A percentile compares a stretch with the other conserved stretches of the same genome.
These are phyloP conservation scores for Lenwebbia sp. DNA, from an alignment of 345 rosid genomes.

Conservation along the genomic window DNA sequence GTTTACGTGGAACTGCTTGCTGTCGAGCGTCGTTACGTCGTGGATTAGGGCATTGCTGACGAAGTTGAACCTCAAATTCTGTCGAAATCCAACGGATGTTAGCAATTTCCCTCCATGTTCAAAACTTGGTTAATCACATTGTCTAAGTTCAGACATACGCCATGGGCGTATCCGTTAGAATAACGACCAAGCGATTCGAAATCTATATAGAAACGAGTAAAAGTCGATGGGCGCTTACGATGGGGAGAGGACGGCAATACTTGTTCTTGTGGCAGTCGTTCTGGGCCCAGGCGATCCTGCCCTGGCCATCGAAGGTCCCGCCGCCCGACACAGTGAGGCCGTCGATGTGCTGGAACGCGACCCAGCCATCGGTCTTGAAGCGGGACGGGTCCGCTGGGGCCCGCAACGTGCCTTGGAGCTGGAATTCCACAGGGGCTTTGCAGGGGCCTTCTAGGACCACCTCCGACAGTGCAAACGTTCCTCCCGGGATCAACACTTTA, in stretches of 20 bases:
- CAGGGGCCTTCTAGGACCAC: constrained; percentile 38
- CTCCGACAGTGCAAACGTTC: constrained; percentile 15
- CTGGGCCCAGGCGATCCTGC: constrained; percentile 22
- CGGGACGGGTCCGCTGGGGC: constrained; percentile 19
- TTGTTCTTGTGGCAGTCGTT: constrained; percentile 16
- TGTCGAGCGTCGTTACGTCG: constrained; percentile 17
- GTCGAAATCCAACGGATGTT: background rate
- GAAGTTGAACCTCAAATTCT: constrained; percentile 41
- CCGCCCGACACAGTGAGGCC: constrained; percentile 33
- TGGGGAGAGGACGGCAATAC: constrained; percentile 26
- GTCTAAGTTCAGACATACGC: background rate
- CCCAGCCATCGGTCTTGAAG: constrained; percentile 28
- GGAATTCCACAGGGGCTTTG: constrained; percentile 2
- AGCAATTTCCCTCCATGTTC: background rate
- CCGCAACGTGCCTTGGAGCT: constrained; percentile 22
- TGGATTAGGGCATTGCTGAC: constrained; percentile 14
- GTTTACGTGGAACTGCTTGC: constrained; percentile 45
- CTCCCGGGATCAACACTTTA: constrained; percentile 26
- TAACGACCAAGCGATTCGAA: background rate
- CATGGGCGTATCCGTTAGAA: background rate
- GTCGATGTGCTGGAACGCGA: constrained; percentile 23
- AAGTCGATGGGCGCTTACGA: constrained; percentile 11
- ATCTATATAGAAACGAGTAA: background rate
- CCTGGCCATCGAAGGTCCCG: constrained; percentile 55
- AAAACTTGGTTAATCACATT: background rate